These are phyloP conservation scores for Clarireedia sp. DNA, from an alignment of 2,329 filamentous ascomycete genomes.

Conservation along the genomic window DNA sequence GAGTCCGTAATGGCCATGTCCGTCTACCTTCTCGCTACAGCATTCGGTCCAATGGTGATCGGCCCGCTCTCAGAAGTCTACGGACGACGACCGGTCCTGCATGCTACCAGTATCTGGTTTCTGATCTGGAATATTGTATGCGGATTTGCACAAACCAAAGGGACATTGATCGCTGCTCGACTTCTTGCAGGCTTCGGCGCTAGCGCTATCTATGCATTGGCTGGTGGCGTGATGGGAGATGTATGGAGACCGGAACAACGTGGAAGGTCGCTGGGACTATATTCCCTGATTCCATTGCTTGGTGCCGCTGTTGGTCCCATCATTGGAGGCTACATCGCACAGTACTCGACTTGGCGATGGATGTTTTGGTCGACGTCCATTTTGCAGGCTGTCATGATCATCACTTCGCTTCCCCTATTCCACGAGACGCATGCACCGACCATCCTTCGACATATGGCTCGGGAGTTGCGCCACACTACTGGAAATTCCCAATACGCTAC, in stretches of 20 bases:
- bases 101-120: conserved; percentile 46
- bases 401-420: conserved; percentile 38
- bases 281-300: conserved; percentile 51
- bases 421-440: conserved; percentile 40
- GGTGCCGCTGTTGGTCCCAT: conserved; percentile 44
- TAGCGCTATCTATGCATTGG: conserved; percentile 44
- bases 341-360: conserved; percentile 44
- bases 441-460: conserved; percentile 39
- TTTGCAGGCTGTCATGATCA: conserved; percentile 34
- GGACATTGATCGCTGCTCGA: conserved; percentile 48
- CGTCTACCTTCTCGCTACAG: conserved; percentile 39
- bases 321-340: conserved; percentile 37
- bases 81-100: conserved; percentile 52
- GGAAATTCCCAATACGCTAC: conserved; percentile 34
- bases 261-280: conserved; percentile 35
- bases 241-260: conserved; percentile 47
- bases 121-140: conserved; percentile 47
- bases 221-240: conserved; percentile 44
- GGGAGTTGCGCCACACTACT: conserved; percentile 40
- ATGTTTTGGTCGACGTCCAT: conserved; percentile 43
- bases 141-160: conserved; percentile 41
- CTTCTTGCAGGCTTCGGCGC: conserved; percentile 52
- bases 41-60: conserved; percentile 46
- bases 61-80: conserved; percentile 57
- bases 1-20: conserved; percentile 41